Evolutionary conservation across 2,329 filamentous ascomycete genomes (phyloP), one percentile per base, ranked within the genome.

Genomic region (Arthrobotrys megalospora): DNA sequence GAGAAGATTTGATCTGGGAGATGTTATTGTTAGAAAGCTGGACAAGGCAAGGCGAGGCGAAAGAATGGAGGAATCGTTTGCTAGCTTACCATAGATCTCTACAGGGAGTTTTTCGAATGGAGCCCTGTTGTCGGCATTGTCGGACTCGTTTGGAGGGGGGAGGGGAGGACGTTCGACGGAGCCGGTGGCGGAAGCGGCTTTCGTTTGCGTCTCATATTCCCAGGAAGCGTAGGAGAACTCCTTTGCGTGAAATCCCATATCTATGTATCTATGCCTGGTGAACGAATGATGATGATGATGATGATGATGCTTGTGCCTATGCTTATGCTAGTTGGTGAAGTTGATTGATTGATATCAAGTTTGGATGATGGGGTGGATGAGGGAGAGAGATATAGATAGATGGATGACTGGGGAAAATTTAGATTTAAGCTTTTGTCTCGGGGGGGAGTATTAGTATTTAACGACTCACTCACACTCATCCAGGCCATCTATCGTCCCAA

Each of bases 1-100:
- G 91, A 91, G 82, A 95, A 92, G 79, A 95, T 93, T 82, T 89
- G 86, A 82, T 90, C 92, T 93, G 81, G 19, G 45, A 55, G 41
- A 79, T 55, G 10, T 65, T 48, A 19, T 28, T 73, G 80, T 64
- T 21, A 53, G 34, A 16, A 36, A 66, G 34, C 36, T 43, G 60
- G 36, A 28, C 41, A 64, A 64, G 24, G 76, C 19, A 1, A 63
- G 55, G 43, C 14, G n/a, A 72, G 24, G 50, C 8, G 34, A 38
- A 43, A 21, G 36, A n/a, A 52, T 64, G 34, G 45, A 72, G 79
- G 8, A 60, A 32, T n/a, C n/a, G n/a, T n/a, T n/a, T 28, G 24
- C 24, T 36, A 62, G 60, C 90, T 85, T 87, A 93, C 91, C 89
- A 72, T 93, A 87, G 80, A 94, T 86, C 84, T 94, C 92, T 64